These are phyloP conservation scores for Claviceps sp. DNA, from an alignment of 2,329 filamentous ascomycete genomes.

Conservation along the genomic window DNA sequence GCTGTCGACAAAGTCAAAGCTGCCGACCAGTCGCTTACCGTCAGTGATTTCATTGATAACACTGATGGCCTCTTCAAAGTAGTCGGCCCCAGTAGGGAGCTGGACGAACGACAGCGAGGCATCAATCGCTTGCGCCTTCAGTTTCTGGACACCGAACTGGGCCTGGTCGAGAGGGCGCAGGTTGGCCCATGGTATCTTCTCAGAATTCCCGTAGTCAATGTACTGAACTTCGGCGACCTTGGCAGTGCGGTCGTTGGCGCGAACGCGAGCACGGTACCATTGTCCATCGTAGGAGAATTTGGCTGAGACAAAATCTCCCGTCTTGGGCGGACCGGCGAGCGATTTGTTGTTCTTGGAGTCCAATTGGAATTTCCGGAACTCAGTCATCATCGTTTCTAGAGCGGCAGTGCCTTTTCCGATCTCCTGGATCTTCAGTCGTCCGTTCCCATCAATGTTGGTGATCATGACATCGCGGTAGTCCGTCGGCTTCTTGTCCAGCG, in stretches of 20 bases:
- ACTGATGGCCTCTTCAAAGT: conserved; percentile 65
- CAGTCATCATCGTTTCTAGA: conserved; percentile 75
- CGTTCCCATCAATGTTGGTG: conserved; percentile 74
- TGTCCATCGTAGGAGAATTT: conserved; percentile 80
- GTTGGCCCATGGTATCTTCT: conserved; percentile 72
- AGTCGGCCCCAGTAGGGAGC: conserved; percentile 70
- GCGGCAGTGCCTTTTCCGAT: conserved; percentile 76
- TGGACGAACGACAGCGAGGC: conserved; percentile 81
- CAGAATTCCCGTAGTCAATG: conserved; percentile 92
- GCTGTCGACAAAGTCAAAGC: conserved; percentile 70
- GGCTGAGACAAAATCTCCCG: conserved; percentile 81
- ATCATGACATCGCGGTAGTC: conserved; percentile 93
- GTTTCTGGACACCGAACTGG: conserved; percentile 67
- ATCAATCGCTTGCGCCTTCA: conserved; percentile 78
- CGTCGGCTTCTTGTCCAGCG: conserved; percentile 49
- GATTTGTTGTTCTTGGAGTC: conserved; percentile 67
- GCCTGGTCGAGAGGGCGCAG: conserved; percentile 68
- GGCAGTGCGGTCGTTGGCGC: conserved; percentile 81
- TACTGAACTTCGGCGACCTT: conserved; percentile 87
- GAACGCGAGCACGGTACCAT: conserved; percentile 89
- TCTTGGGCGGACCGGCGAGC: conserved; percentile 66
- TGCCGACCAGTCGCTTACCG: conserved; percentile 69
- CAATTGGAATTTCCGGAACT: conserved; percentile 83
- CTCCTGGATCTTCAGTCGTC: conserved; percentile 80
- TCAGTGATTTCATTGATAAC: conserved; percentile 66